These are phyloP conservation scores for Tricholoma sp. DNA, from an alignment of 768 basidiomycete species.

Conservation along the genomic window DNA sequence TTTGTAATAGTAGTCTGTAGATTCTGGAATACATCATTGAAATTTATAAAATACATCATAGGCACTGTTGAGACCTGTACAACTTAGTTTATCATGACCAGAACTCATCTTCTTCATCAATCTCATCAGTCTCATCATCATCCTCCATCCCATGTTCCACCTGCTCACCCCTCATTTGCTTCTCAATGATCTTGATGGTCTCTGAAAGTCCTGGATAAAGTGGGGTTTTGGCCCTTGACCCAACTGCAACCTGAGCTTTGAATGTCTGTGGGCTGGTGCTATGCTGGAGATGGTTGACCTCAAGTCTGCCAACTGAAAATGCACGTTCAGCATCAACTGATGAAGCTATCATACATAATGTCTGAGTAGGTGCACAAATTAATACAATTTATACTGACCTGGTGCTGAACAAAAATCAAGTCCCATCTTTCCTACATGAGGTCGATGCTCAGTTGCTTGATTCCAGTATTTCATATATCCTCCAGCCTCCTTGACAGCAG, in stretches of 20 bases:
- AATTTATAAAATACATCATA: no score
- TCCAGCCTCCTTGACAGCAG: conserved; percentile 8
- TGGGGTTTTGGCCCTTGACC: conserved; percentile 26
- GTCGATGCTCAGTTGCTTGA: background rate
- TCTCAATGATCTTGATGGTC: conserved; percentile 10
- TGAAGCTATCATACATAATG: background rate
- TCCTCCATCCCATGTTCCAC: background rate
- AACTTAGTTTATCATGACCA: no score
- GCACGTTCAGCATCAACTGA: conserved; percentile 22
- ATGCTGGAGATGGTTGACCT: conserved; percentile 29
- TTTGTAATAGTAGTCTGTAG: no score
- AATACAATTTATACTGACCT: background rate
- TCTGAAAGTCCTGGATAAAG: conserved; percentile 13
- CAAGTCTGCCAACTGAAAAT: conserved; percentile 27
- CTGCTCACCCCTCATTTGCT: background rate
- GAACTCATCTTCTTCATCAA: background rate
- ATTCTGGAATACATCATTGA: no score
- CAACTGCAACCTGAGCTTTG: conserved; percentile 25
- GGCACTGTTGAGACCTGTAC: no score
- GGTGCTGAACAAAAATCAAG: conserved; percentile 10
- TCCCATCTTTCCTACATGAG: conserved; percentile 8
- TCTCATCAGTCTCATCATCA: background rate
- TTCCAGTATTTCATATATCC: conserved; percentile 11
- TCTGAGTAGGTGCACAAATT: background rate
- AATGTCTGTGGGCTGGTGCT: no score